Evolutionary conservation across 140 eudicot genomes (phyloP).

Genomic region (Senecio squalidus): DNA sequence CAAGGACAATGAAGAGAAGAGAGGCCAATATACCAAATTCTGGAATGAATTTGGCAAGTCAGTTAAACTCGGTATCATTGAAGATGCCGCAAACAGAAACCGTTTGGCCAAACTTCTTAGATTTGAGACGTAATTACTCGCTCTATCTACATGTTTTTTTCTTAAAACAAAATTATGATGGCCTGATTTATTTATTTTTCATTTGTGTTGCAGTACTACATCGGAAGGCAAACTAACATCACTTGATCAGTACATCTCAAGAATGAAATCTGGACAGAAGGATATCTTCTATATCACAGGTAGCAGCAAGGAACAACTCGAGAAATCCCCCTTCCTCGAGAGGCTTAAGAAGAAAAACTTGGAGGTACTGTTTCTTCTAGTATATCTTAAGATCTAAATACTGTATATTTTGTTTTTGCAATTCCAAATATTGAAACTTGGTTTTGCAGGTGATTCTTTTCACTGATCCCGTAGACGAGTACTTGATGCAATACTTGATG

Average conservation of each 20-base stretch:
- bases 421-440: neutral
- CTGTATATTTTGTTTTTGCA: neutral
- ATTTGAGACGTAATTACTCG: conserved; percentile 60
- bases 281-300: conserved; percentile 97
- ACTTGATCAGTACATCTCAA: conserved; percentile 86
- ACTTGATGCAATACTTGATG: conserved; percentile 95
- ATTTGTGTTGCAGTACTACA: conserved; percentile 49
- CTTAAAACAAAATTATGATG: neutral
- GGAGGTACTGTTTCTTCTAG: conserved; percentile 44
- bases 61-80: conserved; percentile 86
- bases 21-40: conserved; percentile 88
- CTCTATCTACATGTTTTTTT: neutral
- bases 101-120: conserved; percentile 95
- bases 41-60: conserved; percentile 99
- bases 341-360: conserved; percentile 72
- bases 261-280: conserved; percentile 93
- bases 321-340: conserved; percentile 95
- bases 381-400: neutral
- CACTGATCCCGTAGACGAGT: conserved; percentile 95
- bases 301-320: conserved; percentile 82
- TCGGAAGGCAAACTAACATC: conserved; percentile 89
- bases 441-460: conserved; percentile 66
- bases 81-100: conserved; percentile 95
- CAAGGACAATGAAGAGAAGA: conserved; percentile 70
- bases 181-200: neutral